Conservation (phyloP, 345 rosid genomes). For the Draba incana region DNA sequence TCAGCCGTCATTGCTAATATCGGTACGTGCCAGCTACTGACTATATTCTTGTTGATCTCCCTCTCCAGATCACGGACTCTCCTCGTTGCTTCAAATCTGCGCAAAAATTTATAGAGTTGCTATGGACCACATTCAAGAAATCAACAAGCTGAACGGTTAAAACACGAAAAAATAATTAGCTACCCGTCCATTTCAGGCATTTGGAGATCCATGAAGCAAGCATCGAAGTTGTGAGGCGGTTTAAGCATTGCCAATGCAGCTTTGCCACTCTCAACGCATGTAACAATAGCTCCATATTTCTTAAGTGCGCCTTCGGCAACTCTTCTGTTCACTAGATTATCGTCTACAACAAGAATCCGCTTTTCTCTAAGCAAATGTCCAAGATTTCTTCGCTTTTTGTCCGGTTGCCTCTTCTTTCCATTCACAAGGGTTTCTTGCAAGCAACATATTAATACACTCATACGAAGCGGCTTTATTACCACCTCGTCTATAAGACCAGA, state of each 20-base stretch:
- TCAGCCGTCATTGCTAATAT: conserved; percentile 97
- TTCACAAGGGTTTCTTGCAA: conserved; percentile 76
- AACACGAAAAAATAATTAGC: conserved; percentile 3
- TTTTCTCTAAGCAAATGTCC: conserved; percentile 64
- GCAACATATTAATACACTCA: conserved; percentile 61
- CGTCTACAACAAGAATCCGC: conserved; percentile 85
- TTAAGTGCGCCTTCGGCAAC: conserved; percentile 91
- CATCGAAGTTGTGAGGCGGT: conserved; percentile 84
- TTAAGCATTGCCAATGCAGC: conserved; percentile 66
- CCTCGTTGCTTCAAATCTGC: conserved; percentile 85
- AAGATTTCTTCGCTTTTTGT: conserved; percentile 49
- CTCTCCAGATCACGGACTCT: conserved; percentile 63
- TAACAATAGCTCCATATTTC: conserved; percentile 77
- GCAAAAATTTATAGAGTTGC: not conserved
- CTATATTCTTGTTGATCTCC: conserved; percentile 55
- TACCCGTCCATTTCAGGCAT: conserved; percentile 99
- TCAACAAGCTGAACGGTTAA: conserved; percentile 1
- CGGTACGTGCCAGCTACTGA: conserved; percentile 64
- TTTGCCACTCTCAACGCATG: conserved; percentile 81
- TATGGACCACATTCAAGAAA: not conserved
- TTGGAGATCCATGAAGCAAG: conserved; percentile 96
- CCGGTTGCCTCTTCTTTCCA: conserved; percentile 55
- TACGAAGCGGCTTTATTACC: conserved; percentile 66
- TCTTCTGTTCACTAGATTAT: conserved; percentile 82
- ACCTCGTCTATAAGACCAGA: conserved; percentile 60